phyloP scores from a whole-genome alignment of 371 early-diverging fungal genomes.

The Syncephalastrum sp. region DNA sequence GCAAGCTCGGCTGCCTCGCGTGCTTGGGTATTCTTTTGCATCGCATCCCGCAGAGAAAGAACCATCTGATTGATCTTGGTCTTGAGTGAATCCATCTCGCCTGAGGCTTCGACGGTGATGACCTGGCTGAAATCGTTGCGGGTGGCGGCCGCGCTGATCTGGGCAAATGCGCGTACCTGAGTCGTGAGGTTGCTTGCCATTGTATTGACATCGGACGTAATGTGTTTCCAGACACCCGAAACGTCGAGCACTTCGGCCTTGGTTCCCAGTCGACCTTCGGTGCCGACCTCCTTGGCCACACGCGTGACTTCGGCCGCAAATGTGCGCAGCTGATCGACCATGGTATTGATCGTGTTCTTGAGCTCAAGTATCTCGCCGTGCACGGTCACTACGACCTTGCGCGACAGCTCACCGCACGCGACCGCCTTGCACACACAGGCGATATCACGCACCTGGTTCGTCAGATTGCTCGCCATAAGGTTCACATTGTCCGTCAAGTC shows the following conservation, averaged over 20 bases:
- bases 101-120: constrained; percentile 71
- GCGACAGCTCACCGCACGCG: constrained; percentile 44
- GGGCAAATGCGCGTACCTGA: constrained; percentile 64
- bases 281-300: constrained; percentile 54
- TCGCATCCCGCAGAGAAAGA: constrained; percentile 62
- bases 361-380: constrained; percentile 55
- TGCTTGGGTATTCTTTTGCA: constrained; percentile 69
- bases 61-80: constrained; percentile 80
- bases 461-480: constrained; percentile 54
- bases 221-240: constrained; percentile 66
- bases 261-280: constrained; percentile 45
- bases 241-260: constrained; percentile 49
- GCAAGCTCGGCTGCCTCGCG: constrained; percentile 76
- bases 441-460: constrained; percentile 47
- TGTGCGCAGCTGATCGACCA: constrained; percentile 49
- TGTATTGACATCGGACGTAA: constrained; percentile 55
- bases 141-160: constrained; percentile 62
- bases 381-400: constrained; percentile 38
- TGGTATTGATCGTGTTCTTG: constrained; percentile 53
- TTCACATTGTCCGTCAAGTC: constrained; percentile 59
- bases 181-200: constrained; percentile 56
- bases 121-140: constrained; percentile 66
- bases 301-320: constrained; percentile 51
- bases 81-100: constrained; percentile 78
- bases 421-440: constrained; percentile 49